Base-by-base conservation (phyloP, 495 filamentous ascomycete species). In the Penicillium alfredii region DNA sequence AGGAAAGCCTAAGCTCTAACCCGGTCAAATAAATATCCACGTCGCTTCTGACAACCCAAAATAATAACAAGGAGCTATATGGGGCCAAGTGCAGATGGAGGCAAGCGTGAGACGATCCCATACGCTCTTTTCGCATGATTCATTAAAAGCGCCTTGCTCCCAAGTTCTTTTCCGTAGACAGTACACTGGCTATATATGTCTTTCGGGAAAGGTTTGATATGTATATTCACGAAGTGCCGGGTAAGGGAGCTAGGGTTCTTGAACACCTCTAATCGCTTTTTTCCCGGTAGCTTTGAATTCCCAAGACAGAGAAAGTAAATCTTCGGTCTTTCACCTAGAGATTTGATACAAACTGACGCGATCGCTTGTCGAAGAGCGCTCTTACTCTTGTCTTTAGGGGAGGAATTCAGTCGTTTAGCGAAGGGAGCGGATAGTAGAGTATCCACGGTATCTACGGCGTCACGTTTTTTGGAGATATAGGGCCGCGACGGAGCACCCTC, bases 241-340 rank as follows among this genome's bases (percentile, higher is more conserved):
- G 40, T 46, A 10, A 51, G 51, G 12, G 50, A 49, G n/a, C 42
- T 36, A 10, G 45, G 17, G 29, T 45, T 53, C 36, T 45, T 46
- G 30, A 35, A 49, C 12, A 28, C 46, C 12, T 7, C 8, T 27
- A 53, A 11, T 19, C 45, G 45, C 20, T 53, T 29, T 4, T 5
- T 23, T 42, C 30, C 27, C 36, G 23, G 49, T 21, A 43, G 45
- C 11, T 22, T 24, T 27, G 35, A 0, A 27, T 37, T 49, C 24
- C 39, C 28, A 53, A 53, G 35, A n/a, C 38, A 53, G 19, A 49
- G 44, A 29, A 55, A 55, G 43, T 44, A 55, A 8, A 50, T 50
- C 27, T 35, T 47, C 35, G 36, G 43, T 47, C 51, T 42, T 25
- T 50, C 33, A 31, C 19, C 14, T 27, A n/a, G 35, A 23, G 21